Conservation (phyloP, 2,329 filamentous ascomycete genomes). For the Talaromyces sp. region DNA sequence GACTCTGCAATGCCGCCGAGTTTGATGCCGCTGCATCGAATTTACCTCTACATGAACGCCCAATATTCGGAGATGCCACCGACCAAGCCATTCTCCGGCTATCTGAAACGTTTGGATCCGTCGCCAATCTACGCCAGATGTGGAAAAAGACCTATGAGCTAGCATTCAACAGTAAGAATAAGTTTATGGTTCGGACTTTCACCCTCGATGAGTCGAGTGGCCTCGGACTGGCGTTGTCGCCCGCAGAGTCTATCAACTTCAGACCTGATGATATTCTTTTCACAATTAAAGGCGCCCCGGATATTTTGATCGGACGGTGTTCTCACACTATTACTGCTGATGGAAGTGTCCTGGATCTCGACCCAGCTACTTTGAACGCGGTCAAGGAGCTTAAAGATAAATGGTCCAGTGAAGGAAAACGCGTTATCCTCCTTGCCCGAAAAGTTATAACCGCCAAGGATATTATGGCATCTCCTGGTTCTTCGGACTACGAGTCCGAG, state of each 20-base stretch:
- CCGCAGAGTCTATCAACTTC: conserved; percentile 9
- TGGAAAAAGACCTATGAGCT: conserved; percentile 65
- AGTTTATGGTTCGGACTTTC: conserved; percentile 68
- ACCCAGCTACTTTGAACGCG: conserved; percentile 36
- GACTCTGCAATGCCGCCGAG: conserved; percentile 69
- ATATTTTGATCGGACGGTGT: conserved; percentile 64
- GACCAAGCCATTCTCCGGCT: conserved; percentile 70
- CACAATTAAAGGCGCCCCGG: conserved; percentile 75
- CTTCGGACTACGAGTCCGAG: conserved; percentile 52
- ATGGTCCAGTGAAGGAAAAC: conserved; percentile 64
- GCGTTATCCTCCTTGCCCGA: conserved; percentile 61
- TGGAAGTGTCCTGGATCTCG: conserved; percentile 50
- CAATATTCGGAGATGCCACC: conserved; percentile 69
- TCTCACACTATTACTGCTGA: conserved; percentile 51
- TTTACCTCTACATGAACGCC: conserved; percentile 55
- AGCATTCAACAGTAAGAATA: conserved; percentile 78
- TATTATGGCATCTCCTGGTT: conserved; percentile 37
- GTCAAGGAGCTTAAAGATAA: conserved; percentile 59
- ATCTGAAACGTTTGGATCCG: conserved; percentile 58
- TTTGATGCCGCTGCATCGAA: conserved; percentile 63
- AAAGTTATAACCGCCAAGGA: conserved; percentile 47
- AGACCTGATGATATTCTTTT: conserved; percentile 42
- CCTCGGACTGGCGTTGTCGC: conserved; percentile 22
- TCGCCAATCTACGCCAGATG: conserved; percentile 54
- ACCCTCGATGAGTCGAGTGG: conserved; percentile 22